Percentiles rank a stretch among this genome's conserved stretches.
Evolutionary conservation across 495 filamentous ascomycete genomes (phyloP).

Genomic region (Extremus antarcticus): DNA sequence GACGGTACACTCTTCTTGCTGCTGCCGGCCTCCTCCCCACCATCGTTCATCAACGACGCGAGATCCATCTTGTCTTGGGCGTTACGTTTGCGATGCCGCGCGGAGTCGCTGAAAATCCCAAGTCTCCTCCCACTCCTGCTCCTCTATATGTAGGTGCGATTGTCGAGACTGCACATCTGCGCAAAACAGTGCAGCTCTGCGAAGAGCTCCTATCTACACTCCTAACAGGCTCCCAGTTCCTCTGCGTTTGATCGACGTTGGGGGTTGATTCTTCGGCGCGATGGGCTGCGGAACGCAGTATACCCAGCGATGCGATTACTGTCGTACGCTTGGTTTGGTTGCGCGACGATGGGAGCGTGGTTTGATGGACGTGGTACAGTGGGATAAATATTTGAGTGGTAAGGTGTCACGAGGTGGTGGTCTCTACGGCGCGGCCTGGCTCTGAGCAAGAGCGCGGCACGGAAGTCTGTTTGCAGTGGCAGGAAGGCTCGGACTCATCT

Average conservation of each 20-base stretch:
- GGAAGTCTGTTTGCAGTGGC: too few relatives aligned
- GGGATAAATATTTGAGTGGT: neutral
- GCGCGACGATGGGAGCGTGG: neutral
- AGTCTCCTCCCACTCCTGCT: neutral
- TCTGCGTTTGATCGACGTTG: neutral
- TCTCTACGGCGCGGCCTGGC: neutral
- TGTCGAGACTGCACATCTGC: neutral
- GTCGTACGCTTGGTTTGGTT: neutral
- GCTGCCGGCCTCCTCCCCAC: neutral
- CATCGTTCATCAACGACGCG: slow-evolving; percentile 15
- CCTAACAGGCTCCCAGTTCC: neutral
- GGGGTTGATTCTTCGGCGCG: neutral
- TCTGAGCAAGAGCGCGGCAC: neutral
- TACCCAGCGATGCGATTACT: neutral
- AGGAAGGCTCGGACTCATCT: neutral
- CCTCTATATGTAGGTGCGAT: neutral
- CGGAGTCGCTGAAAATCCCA: neutral
- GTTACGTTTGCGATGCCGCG: neutral
- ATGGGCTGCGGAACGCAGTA: neutral
- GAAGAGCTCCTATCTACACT: neutral
- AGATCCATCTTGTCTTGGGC: slow-evolving; percentile 10
- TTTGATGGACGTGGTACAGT: neutral
- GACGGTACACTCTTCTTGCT: slow-evolving; percentile 4
- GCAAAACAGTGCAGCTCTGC: neutral
- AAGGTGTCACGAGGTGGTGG: neutral